phyloP scores from a whole-genome alignment of 2,329 filamentous ascomycete genomes.

The Nothophoma quercina region DNA sequence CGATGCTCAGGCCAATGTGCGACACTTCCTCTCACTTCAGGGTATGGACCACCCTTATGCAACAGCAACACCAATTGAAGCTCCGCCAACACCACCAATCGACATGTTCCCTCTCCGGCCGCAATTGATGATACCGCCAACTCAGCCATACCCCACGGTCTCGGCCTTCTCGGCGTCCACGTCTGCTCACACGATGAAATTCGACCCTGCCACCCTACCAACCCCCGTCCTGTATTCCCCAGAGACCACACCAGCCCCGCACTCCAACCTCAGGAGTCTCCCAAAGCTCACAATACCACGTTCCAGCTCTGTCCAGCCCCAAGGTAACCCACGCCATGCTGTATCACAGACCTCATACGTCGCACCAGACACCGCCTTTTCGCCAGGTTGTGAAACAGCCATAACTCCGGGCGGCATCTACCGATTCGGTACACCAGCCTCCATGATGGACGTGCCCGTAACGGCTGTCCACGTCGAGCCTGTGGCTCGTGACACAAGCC shows the following conservation, averaged over 20 bases:
- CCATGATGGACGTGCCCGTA: slow-evolving; percentile 87
- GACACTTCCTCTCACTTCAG: slow-evolving; percentile 89
- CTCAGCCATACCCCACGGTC: slow-evolving; percentile 34
- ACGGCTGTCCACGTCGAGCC: slow-evolving; percentile 76
- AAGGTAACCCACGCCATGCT: slow-evolving; percentile 35
- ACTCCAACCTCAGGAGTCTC: slow-evolving; percentile 61
- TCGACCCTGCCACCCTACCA: slow-evolving; percentile 36
- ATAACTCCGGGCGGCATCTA: slow-evolving; percentile 71
- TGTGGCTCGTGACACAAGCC: slow-evolving; percentile 78
- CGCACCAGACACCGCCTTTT: slow-evolving; percentile 51
- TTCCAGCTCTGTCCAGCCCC: slow-evolving; percentile 46
- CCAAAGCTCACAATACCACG: slow-evolving; percentile 66
- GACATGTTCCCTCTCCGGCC: slow-evolving; percentile 51
- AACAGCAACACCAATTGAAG: slow-evolving; percentile 70
- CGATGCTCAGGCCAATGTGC: slow-evolving; percentile 91
- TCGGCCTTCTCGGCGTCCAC: slow-evolving; percentile 48
- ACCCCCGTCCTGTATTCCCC: slow-evolving; percentile 49
- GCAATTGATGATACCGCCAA: slow-evolving; percentile 41
- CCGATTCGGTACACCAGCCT: slow-evolving; percentile 85
- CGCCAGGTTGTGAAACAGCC: slow-evolving; percentile 54
- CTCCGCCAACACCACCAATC: slow-evolving; percentile 48
- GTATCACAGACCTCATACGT: slow-evolving; percentile 35
- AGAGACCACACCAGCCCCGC: slow-evolving; percentile 54
- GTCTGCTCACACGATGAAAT: slow-evolving; percentile 42
- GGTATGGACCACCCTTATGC: slow-evolving; percentile 68